Evolutionary conservation across 2,329 filamentous ascomycete genomes (phyloP), one percentile per base, ranked within the genome.

Genomic region (Alternaria hordeiaustralica): DNA sequence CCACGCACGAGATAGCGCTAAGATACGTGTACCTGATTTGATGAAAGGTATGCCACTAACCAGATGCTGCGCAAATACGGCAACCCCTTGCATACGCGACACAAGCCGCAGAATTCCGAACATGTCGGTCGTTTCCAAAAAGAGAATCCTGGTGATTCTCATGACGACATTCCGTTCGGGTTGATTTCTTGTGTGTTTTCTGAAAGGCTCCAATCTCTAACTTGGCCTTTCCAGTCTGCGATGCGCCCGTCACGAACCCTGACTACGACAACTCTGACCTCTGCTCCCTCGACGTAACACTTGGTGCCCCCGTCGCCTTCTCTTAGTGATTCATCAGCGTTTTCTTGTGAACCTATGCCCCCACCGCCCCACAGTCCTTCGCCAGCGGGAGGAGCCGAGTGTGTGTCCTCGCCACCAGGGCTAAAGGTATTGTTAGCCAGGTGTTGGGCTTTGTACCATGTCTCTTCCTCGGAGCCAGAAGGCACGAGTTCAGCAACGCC

Each of bases 141-240:
- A 10, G 4, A 11, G 18, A 56, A n/a, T n/a, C 18, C 15, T 15
- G 25, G 28, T 15, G 21, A n/a, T 33, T 15, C 20, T 36, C 36
- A 61, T 43, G 36, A 44, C 33, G 47, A 13, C n/a, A 58, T 55
- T 23, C 55, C 55, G 23, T 59, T 60, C 3, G 41, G 28, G 4
- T 21, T 53, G 28, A 43, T 11, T 55, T 46, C 18, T 23, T 44
- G 58, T 6, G 23, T n/a, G 44, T 36, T 20, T 30, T 57, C 51
- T 20, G 58, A 56, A 23, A 60, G 23, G 21, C 51, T 64, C 88
- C 89, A 98, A 77, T 98, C 95, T 72, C 91, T 88, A 5, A 98
- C 93, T 13, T 89, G 88, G n/a, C 96, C 95, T 83, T 97, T 97
- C 92, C 92, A 97, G 79, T 97, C 96, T 69, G 92, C 94, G 73